Percentiles rank a stretch among this genome's conserved stretches.
Evolutionary conservation across 768 basidiomycete genomes (phyloP).

Genomic region (Mycena indigotica): DNA sequence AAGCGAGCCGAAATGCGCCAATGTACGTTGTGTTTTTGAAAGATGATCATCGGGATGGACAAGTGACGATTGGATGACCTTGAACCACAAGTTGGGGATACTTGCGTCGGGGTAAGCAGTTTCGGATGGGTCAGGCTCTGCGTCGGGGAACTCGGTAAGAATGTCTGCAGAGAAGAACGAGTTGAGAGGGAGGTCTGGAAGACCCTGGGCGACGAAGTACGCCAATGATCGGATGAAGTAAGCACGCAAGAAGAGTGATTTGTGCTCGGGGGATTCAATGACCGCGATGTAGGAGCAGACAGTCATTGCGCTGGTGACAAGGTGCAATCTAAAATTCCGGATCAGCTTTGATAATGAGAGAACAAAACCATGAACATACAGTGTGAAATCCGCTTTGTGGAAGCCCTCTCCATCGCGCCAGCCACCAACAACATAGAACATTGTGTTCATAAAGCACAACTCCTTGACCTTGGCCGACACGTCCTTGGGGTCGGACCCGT

Average conservation of each 20-base stretch:
- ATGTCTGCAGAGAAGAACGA: slow-evolving; percentile 15
- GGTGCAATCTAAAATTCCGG: slow-evolving; percentile 60
- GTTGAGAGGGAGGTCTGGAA: slow-evolving; percentile 5
- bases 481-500: slow-evolving; percentile 36
- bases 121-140: slow-evolving; percentile 14
- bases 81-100: slow-evolving; percentile 43
- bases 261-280: slow-evolving; percentile 11
- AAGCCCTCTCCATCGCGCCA: slow-evolving; percentile 46
- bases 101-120: slow-evolving; percentile 19
- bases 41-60: slow-evolving; percentile 41
- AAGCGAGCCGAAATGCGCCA: slow-evolving; percentile 35
- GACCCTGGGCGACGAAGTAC: slow-evolving; percentile 30
- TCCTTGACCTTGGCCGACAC: slow-evolving; percentile 65
- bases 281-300: slow-evolving; percentile 15
- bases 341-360: neutral
- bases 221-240: slow-evolving; percentile 81
- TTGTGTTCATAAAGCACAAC: slow-evolving; percentile 52
- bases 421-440: slow-evolving; percentile 62
- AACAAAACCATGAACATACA: slow-evolving; percentile 17
- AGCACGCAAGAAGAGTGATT: slow-evolving; percentile 52
- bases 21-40: slow-evolving; percentile 44
- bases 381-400: slow-evolving; percentile 33
- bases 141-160: slow-evolving; percentile 19
- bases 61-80: slow-evolving; percentile 40
- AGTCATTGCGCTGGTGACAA: slow-evolving; percentile 47